Conservation (phyloP, 768 basidiomycete species). For the Tubosaeta brunneosetosa region DNA sequence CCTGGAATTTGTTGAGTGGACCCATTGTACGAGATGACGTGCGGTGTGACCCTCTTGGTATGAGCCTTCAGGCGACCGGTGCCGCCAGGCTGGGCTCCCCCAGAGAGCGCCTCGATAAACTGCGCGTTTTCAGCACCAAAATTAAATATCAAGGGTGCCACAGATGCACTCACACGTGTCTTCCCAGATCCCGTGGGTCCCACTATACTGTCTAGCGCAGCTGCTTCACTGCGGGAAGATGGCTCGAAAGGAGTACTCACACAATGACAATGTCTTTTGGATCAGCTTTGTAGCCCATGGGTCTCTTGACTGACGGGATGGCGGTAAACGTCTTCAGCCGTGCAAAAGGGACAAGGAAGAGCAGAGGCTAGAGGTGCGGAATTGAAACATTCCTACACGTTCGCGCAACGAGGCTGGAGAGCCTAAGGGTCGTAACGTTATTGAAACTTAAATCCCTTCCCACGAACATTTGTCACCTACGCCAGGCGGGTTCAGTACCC, state of each 20-base stretch:
- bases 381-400: background rate
- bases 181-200: background rate
- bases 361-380: background rate
- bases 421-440: too few species aligned
- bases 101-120: background rate
- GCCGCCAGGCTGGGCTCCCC: background rate
- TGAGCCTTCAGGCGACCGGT: background rate
- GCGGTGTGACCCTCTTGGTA: background rate
- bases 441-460: too few species aligned
- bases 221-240: background rate
- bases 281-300: background rate
- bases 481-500: too few species aligned
- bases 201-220: background rate
- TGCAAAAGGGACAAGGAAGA: background rate
- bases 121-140: background rate
- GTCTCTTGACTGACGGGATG: background rate
- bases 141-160: background rate
- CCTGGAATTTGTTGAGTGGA: background rate
- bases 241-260: background rate
- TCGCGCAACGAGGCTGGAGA: background rate
- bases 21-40: background rate
- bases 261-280: background rate
- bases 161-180: background rate
- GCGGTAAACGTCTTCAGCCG: background rate
- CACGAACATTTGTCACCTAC: too few species aligned